Evolutionary conservation across 2,329 filamentous ascomycete species (phyloP).

Genomic region (Alternaria dauci): DNA sequence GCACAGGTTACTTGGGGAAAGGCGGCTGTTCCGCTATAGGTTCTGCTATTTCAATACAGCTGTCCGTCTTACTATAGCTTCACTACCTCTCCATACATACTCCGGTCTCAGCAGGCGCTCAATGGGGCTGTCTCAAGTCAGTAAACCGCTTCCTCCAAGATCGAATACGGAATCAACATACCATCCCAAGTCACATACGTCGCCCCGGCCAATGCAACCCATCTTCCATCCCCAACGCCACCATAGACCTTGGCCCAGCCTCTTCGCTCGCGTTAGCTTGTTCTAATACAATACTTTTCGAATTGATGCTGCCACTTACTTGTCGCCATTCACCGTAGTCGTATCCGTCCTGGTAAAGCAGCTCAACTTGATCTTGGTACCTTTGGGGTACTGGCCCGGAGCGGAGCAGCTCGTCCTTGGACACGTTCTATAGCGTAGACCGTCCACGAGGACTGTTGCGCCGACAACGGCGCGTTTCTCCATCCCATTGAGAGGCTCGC

Average conservation of each 20-base stretch:
- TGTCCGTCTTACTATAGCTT: background rate
- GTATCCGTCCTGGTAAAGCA: conserved; percentile 12
- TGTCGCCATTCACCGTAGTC: conserved; percentile 8
- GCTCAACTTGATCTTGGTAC: conserved; percentile 8
- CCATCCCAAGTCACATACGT: conserved; percentile 5
- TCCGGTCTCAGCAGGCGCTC: background rate
- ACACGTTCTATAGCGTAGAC: conserved; percentile 12
- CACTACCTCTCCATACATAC: background rate
- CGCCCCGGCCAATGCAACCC: conserved; percentile 4
- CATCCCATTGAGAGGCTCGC: background rate
- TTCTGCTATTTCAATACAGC: background rate
- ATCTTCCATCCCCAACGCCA: conserved; percentile 2
- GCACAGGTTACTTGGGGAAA: conserved; percentile 22
- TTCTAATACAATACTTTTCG: too few relatives aligned
- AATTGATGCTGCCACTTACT: conserved; percentile 2
- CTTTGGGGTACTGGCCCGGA: conserved; percentile 12
- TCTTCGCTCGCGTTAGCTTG: background rate
- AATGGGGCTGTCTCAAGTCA: background rate
- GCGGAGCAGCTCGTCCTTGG: conserved; percentile 14
- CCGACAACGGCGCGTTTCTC: conserved; percentile 5
- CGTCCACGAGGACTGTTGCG: conserved; percentile 13
- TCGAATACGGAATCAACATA: background rate
- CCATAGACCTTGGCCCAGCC: conserved; percentile 10
- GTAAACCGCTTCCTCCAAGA: background rate
- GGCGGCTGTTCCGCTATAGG: background rate